These are phyloP conservation scores for Metschnikowia lunata DNA, from an alignment of 805 yeast species.

Conservation along the genomic window DNA sequence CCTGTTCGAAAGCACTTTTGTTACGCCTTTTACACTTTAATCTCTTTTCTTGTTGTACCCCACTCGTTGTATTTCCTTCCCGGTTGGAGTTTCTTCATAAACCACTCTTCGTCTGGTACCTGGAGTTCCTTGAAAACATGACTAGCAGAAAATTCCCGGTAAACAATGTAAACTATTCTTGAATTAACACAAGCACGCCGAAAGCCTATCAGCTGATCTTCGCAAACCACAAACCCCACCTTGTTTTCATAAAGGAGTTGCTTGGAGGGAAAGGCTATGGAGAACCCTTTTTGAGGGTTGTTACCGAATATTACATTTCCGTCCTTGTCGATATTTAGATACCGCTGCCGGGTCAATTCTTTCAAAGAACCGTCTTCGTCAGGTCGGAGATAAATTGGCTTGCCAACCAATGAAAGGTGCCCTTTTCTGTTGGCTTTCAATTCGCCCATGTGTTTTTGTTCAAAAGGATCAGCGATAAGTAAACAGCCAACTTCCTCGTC, in stretches of 20 bases:
- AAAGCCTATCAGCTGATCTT: neutral
- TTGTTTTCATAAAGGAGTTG: neutral
- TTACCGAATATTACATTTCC: neutral
- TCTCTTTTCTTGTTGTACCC: too few relatives aligned
- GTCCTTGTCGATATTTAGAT: neutral
- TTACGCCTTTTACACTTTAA: too few relatives aligned
- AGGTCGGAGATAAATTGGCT: neutral
- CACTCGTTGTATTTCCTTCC: too few relatives aligned
- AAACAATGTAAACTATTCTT: neutral
- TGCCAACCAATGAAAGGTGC: neutral
- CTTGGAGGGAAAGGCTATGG: neutral
- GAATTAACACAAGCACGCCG: neutral
- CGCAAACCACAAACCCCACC: neutral
- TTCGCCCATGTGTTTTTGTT: neutral
- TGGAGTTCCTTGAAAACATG: neutral
- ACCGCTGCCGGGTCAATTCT: neutral
- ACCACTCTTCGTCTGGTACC: neutral
- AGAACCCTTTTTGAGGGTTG: neutral
- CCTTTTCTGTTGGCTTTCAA: neutral
- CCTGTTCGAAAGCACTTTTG: too few relatives aligned
- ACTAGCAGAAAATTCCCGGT: neutral
- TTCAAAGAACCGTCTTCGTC: neutral
- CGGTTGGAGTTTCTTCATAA: neutral
- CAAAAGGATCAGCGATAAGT: neutral
- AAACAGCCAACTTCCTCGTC: neutral